Evolutionary conservation across 805 yeast genomes (phyloP), one percentile per base, ranked within the genome.

Genomic region (Debaryomyces prosopidis): DNA sequence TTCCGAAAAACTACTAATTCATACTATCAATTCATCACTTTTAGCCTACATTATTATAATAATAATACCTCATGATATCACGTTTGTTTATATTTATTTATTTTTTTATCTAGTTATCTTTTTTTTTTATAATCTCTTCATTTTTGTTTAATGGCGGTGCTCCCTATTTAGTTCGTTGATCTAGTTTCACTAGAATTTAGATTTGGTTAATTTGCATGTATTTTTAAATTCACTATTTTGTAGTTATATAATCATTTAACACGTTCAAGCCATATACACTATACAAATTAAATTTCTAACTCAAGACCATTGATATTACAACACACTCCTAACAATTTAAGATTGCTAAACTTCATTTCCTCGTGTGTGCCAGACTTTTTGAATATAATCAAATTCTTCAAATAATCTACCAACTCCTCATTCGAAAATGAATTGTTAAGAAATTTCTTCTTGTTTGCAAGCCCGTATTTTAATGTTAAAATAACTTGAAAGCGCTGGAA

Each of bases 111-210:
- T 10, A 23, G 26, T 23, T 23, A 23, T 23, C 6, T 30, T 30
- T 30, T 30, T 30, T 30, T 30, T 30, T n/a, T 30, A 7, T 14
- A 26, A 8, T 14, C 33, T 30, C 5, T 59, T 33, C 62, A 30
- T 30, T 30, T 7, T 5, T 14, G 16, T 30, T 30, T 23, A 23
- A 23, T 23, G 26, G 26, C 9, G 33, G 33, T 30, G 33, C 16
- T 30, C 11, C 33, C 33, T 30, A 30, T 30, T 30, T 30, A 30
- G 33, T 30, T 30, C 33, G 9, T 30, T 30, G 26, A 30, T 30
- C 33, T 30, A 30, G 33, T 14, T 30, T 30, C 16, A 12, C 33
- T 5, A 30, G 33, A 5, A 30, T 30, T 30, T 30, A 14, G 16
- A 30, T 30, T 30, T 12, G 33, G 14, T 30, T 30, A n/a, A 30